Conservation (phyloP, 345 rosid species). For the Rhodamnia rubescens region DNA sequence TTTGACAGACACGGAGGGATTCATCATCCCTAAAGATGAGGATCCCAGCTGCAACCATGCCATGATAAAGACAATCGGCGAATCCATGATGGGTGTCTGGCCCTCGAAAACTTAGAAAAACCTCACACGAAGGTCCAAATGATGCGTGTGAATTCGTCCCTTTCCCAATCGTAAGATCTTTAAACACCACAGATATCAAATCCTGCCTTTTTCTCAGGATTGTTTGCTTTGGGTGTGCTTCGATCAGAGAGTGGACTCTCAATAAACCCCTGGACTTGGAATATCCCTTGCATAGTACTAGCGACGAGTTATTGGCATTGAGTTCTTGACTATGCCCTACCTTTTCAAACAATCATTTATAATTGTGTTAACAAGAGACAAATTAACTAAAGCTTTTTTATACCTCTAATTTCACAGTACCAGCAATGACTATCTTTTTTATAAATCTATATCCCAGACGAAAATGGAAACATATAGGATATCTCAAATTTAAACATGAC, state of each 20-base stretch:
- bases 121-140: background rate
- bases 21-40: rapidly evolving
- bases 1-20: background rate
- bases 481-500: no score
- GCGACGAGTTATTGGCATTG: no score
- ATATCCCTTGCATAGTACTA: no score
- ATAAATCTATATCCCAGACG: no score
- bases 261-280: no score
- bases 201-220: background rate
- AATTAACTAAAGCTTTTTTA: no score
- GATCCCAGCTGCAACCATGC: background rate
- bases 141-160: background rate
- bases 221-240: background rate
- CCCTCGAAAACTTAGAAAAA: background rate
- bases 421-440: no score
- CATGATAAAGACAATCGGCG: background rate
- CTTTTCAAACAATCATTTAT: no score
- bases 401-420: no score
- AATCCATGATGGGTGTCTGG: background rate
- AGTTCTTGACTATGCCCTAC: no score
- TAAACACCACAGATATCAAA: background rate
- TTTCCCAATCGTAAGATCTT: background rate
- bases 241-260: background rate
- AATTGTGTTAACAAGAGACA: no score
- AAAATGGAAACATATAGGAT: no score